Evolutionary conservation across 371 early-diverging fungal genomes (phyloP).

Genomic region (Phascolomyces articulosus): DNA sequence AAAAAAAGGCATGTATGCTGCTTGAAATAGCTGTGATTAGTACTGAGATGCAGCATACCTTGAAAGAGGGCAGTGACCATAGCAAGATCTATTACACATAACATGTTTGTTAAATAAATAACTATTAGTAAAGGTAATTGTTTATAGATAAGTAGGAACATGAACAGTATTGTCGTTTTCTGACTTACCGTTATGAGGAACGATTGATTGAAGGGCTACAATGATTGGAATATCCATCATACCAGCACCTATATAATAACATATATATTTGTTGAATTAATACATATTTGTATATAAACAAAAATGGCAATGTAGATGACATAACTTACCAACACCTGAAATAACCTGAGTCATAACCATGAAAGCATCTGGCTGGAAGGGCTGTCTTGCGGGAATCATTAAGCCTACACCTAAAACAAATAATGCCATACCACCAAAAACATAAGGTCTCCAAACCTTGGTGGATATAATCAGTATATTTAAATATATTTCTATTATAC

Average conservation of each 20-base stretch:
- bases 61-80: conserved; percentile 31
- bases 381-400: conserved; percentile 49
- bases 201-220: conserved; percentile 42
- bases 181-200: conserved; percentile 32
- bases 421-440: conserved; percentile 65
- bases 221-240: conserved; percentile 34
- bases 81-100: conserved; percentile 28
- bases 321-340: conserved; percentile 31
- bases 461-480: too few species aligned
- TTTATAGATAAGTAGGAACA: background rate
- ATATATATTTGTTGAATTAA: too few species aligned
- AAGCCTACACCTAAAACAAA: conserved; percentile 43
- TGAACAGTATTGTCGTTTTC: background rate
- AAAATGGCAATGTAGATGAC: background rate
- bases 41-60: background rate
- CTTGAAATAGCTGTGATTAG: too few species aligned
- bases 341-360: conserved; percentile 40
- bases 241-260: conserved; percentile 30
- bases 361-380: conserved; percentile 29
- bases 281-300: background rate
- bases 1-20: too few species aligned
- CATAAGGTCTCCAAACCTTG: conserved; percentile 48
- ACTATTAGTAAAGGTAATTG: background rate
- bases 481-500: too few species aligned
- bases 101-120: background rate